Conservation (phyloP, 2,329 filamentous ascomycete genomes). For the Hymenoscyphus linearis region DNA sequence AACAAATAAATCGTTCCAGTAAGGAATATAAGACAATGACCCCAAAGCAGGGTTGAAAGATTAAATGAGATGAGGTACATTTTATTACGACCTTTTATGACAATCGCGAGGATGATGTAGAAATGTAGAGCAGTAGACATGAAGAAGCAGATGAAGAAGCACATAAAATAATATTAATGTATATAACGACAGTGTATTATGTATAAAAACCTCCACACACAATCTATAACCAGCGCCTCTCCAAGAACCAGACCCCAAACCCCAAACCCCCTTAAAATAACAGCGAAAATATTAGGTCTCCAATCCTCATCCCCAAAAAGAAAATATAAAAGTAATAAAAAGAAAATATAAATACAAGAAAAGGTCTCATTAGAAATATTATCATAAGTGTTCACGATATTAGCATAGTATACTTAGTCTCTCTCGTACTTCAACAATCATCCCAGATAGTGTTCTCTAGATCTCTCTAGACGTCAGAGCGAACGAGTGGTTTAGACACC, state of each 20-base stretch:
- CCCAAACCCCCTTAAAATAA: not conserved
- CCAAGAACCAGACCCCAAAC: too few species aligned
- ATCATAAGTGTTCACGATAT: not conserved
- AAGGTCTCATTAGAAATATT: not conserved
- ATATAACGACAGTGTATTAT: not conserved
- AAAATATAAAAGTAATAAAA: not conserved
- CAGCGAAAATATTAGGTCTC: not conserved
- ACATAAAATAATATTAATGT: too few species aligned
- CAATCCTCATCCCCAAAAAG: not conserved
- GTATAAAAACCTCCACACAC: not conserved
- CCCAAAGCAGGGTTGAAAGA: too few species aligned
- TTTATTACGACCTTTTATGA: too few species aligned
- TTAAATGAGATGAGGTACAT: too few species aligned
- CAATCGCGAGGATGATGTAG: too few species aligned
- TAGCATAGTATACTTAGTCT: not conserved
- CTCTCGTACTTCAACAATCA: not conserved
- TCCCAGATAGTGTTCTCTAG: too few species aligned
- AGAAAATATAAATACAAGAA: not conserved
- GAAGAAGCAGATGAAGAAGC: too few species aligned
- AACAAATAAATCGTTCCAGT: too few species aligned
- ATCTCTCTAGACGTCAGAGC: not conserved
- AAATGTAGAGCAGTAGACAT: too few species aligned
- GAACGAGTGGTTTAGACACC: conserved; percentile 32
- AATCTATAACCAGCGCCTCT: too few species aligned
- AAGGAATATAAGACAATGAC: too few species aligned